phyloP scores from a whole-genome alignment of 108 stramenopile species.

The Skeletonema marinoi region DNA sequence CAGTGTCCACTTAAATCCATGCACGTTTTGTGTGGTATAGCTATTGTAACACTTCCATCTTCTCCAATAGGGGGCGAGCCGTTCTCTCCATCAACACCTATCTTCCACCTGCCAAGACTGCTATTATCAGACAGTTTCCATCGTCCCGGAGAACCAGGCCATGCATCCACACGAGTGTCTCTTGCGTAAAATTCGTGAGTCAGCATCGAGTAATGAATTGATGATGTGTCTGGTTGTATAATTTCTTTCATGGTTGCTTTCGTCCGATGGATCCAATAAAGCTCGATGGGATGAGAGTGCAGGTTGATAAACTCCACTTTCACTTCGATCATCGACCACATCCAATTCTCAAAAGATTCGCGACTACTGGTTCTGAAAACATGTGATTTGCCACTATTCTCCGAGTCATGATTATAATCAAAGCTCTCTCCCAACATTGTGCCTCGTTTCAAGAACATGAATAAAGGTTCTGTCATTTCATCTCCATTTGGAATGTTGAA shows the following conservation, averaged over 20 bases:
- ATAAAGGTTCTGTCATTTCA: conserved; percentile 37
- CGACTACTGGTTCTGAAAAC: conserved; percentile 20
- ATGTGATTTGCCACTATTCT: not conserved
- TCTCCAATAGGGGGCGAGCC: conserved; percentile 17
- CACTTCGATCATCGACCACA: conserved; percentile 57
- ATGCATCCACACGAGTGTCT: conserved; percentile 53
- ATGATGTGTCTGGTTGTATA: conserved; percentile 15
- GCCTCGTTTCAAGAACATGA: conserved; percentile 62
- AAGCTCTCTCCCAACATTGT: conserved; percentile 11
- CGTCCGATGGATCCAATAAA: conserved; percentile 61
- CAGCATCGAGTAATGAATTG: conserved; percentile 31
- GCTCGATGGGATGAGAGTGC: conserved; percentile 62
- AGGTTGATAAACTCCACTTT: conserved; percentile 53
- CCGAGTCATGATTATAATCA: not conserved
- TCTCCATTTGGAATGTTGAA: conserved; percentile 55
- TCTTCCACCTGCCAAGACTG: conserved; percentile 44
- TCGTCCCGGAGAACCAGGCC: conserved; percentile 48
- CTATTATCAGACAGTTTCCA: conserved; percentile 41
- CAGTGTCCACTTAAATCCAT: conserved; percentile 66
- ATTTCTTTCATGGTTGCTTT: conserved; percentile 28
- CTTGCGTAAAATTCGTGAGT: conserved; percentile 68
- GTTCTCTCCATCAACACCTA: conserved; percentile 18
- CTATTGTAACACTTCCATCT: conserved; percentile 13
- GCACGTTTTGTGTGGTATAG: conserved; percentile 47
- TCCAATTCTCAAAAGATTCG: conserved; percentile 52